These are phyloP conservation scores for Schizothecium vesticola DNA, from an alignment of 495 filamentous ascomycete species.

Conservation along the genomic window DNA sequence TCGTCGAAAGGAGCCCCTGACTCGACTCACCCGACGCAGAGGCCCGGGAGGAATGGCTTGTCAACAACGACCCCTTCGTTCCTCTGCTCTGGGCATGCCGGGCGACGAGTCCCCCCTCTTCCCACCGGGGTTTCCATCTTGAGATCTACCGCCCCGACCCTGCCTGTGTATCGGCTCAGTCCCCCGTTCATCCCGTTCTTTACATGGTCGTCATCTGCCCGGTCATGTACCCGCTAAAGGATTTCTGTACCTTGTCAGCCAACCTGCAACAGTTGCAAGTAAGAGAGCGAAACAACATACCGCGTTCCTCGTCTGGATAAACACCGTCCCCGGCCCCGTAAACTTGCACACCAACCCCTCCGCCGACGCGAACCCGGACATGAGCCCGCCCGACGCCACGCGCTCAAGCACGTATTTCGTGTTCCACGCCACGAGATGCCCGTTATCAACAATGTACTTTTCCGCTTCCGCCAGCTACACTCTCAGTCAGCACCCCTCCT, in stretches of 20 bases:
- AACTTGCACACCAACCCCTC: slow-evolving; percentile 95
- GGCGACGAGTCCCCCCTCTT: neutral
- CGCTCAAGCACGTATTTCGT: slow-evolving; percentile 88
- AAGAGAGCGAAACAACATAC: slow-evolving; percentile 32
- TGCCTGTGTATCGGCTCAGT: neutral
- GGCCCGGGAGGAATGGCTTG: neutral
- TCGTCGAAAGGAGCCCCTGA: no score
- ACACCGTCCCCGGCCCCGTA: slow-evolving; percentile 85
- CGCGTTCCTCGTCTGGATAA: slow-evolving; percentile 88
- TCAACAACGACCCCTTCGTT: neutral
- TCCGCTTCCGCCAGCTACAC: slow-evolving; percentile 66
- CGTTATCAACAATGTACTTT: slow-evolving; percentile 90
- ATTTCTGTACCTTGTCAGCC: slow-evolving; percentile 30
- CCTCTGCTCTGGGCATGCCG: neutral
- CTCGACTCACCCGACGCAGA: no score
- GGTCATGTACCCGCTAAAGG: slow-evolving; percentile 44
- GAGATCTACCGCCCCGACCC: neutral
- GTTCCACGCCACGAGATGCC: slow-evolving; percentile 96
- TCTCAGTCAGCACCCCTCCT: neutral
- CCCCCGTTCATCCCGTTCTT: neutral
- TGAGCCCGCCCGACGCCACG: slow-evolving; percentile 80
- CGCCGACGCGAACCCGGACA: slow-evolving; percentile 67
- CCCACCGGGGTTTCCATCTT: neutral
- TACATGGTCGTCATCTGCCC: slow-evolving; percentile 29
- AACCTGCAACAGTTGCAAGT: neutral